Evolutionary conservation across 345 rosid genomes (phyloP), one percentile per base, ranked within the genome.

Genomic region (Conringia planisiliqua): DNA sequence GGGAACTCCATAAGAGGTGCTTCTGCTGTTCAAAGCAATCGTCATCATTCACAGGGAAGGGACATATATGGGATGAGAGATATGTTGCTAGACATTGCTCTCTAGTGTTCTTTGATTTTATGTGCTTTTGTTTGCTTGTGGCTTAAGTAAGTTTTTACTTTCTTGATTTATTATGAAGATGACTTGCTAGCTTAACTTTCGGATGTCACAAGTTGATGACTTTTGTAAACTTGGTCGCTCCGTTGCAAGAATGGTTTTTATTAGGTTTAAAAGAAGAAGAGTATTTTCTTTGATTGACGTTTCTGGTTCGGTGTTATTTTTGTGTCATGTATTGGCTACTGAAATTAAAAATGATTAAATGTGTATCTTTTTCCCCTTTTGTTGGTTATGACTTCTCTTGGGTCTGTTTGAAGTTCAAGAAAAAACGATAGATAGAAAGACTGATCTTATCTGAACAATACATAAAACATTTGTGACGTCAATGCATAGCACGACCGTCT

Each of bases 1-100:
- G 86, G 77, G 61, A 79, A 83, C 26, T 13, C 78, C 8, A 76
- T 75, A 62, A 82, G 82, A 64, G 83, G 83, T 51, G 69, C 68
- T 52, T 78, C 86, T 56, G 85, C 8, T 70, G 80, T 77, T 55
- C 75, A 84, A 50, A 86, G 74, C 86, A 85, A 80, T 64, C 89
- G 75, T 81, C 85, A 84, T 70, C 88, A 72, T 78, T 72, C 90
- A 20, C 82, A 87, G 65, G 96, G 90, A 79, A 84, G 95, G 33
- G 78, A 81, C 75, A 78, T 83, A 59, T 85, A 76, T 72, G 76
- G 83, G 1, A 74, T 82, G 65, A 72, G 82, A 72, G 82, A 81
- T n/a, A 75, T 70, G 82, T 80, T 77, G 74, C 79, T 76, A 74
- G 82, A 76, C 83, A 76, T 74, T 67, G 82, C 85, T 58, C 81